Percentiles rank a stretch among this genome's conserved stretches.
Evolutionary conservation across 2,329 filamentous ascomycete genomes (phyloP).

Genomic region (Beauveria rudraprayagi): DNA sequence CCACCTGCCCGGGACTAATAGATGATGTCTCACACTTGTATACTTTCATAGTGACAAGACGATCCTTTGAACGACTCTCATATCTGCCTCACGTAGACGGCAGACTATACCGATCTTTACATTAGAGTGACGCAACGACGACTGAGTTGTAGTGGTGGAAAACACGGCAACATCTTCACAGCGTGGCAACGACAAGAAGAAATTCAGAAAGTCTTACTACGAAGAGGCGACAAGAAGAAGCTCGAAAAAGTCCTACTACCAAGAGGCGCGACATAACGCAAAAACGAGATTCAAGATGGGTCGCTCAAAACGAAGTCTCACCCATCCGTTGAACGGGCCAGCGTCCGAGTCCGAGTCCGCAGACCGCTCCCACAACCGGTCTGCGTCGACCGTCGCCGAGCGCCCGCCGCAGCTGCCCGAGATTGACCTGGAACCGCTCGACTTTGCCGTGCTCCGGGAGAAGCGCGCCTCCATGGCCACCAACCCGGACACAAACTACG

Average conservation of each 20-base stretch:
- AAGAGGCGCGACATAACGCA: background rate
- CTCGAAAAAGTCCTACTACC: background rate
- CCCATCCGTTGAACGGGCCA: background rate
- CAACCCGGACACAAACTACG: slow-evolving; percentile 4
- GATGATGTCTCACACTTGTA: background rate
- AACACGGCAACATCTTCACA: background rate
- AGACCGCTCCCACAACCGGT: background rate
- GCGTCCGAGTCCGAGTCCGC: background rate
- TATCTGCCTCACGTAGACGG: background rate
- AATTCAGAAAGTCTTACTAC: background rate
- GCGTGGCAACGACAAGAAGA: background rate
- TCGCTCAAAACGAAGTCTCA: slow-evolving; percentile 6
- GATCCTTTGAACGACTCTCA: background rate
- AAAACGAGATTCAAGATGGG: background rate
- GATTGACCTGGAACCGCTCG: slow-evolving; percentile 9
- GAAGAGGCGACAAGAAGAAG: background rate
- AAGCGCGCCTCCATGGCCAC: slow-evolving; percentile 7
- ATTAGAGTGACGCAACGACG: background rate
- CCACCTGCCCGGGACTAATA: background rate
- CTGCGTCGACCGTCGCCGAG: slow-evolving; percentile 2
- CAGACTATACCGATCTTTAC: background rate
- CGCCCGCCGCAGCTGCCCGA: slow-evolving; percentile 5
- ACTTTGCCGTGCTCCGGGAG: slow-evolving; percentile 7
- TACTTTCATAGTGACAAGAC: background rate
- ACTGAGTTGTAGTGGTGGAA: background rate